Evolutionary conservation across 1,284 basidiomycete species (phyloP), one percentile per base, ranked within the genome.

Genomic region (Thecaphora thlaspeos): DNA sequence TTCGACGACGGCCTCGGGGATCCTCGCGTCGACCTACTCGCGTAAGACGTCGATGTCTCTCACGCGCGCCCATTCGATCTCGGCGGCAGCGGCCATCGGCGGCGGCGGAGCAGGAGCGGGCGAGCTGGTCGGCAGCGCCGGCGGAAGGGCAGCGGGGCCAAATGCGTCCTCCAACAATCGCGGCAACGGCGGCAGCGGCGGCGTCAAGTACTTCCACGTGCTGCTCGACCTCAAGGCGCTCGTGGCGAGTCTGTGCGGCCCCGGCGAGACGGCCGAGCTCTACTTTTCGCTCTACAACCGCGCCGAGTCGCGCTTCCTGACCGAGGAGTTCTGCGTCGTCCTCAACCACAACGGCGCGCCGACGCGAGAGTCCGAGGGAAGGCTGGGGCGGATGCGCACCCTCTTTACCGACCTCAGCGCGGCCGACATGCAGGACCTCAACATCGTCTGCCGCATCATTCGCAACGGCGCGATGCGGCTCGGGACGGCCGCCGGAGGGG

Each of bases 221-320:
- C 88, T 88, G 69, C 83, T 97, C 55, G 91, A 97, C 68, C 80
- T 96, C 14, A 87, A 89, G 34, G 91, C 91, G 0, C 93, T 97
- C 71, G 87, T 93, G 23, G 93, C 91, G 7, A 88, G 87, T 8
- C 87, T 87, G 1, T 96, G 92, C 78, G 83, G 86, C 0, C 88
- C 91, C 0, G 92, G 91, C 15, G 93, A 97, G 78, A 88, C 88
- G 0, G 88, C 87, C 4, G 93, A 98, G 76, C 85, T 98, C 4
- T 92, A 88, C 79, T 95, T 97, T 80, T 91, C 91, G 2, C 83
- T 98, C 5, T 97, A 90, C 83, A 89, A 88, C 79, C 88, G 89
- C 70, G 83, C 85, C 43, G 88, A 90, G 47, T 71, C 72, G 9
- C 86, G 89, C 38, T 96, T 95, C 78, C 84, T 97, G 41, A 94